Percentiles rank a stretch among this genome's conserved stretches.
Conservation (phyloP, 352 stramenopile genomes). For the Aphanomyces cochlioides region DNA sequence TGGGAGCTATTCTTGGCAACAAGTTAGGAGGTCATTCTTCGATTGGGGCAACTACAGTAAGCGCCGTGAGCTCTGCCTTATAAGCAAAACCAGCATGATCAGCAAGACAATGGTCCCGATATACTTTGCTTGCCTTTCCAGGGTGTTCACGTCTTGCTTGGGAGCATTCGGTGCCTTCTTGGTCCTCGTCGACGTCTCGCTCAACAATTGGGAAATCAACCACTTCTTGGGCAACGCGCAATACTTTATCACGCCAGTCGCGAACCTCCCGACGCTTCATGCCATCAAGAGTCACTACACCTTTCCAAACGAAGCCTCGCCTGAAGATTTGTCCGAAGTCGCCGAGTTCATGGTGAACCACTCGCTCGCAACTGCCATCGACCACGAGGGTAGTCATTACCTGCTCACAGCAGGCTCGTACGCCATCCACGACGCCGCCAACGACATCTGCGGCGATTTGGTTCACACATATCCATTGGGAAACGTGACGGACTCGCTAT, state of each 20-base stretch:
- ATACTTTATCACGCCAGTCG: constrained; percentile 13
- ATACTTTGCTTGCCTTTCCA: no score
- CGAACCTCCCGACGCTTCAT: neutral
- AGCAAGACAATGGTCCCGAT: no score
- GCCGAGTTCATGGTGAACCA: neutral
- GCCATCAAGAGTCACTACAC: neutral
- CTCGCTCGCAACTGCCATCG: neutral
- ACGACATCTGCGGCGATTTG: constrained; percentile 2
- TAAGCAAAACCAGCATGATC: no score
- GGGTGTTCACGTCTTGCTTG: neutral
- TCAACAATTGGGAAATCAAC: constrained; percentile 30
- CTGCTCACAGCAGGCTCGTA: constrained; percentile 4
- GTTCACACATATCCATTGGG: neutral
- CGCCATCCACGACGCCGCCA: neutral
- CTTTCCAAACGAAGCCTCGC: neutral
- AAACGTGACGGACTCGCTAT: neutral
- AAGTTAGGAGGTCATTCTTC: no score
- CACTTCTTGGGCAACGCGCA: constrained; percentile 8
- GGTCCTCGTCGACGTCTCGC: neutral
- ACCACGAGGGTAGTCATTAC: neutral
- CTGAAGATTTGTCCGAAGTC: constrained; percentile 2
- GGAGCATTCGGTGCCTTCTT: constrained; percentile 7
- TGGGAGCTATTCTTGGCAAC: no score
- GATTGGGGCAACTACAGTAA: no score
- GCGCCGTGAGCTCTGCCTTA: no score